A percentile compares a stretch with the other conserved stretches of the same genome.
phyloP scores from a whole-genome alignment of 169 alveolate species.

The Neospora caninum region DNA sequence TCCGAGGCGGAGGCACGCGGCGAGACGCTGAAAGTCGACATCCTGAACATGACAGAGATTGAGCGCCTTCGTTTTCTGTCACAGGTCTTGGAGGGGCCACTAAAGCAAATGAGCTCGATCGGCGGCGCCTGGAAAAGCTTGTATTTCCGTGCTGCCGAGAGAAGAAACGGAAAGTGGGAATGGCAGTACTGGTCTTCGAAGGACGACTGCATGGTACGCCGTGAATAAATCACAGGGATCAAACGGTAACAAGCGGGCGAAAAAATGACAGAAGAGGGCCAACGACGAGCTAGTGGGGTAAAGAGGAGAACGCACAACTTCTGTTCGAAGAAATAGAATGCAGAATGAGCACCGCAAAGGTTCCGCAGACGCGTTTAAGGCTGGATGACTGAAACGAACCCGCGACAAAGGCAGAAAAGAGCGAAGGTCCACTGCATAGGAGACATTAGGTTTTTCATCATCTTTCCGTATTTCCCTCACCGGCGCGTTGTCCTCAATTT shows the following conservation, averaged over 20 bases:
- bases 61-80: slow-evolving; percentile 56
- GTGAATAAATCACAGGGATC: background rate
- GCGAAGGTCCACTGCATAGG: too few species aligned
- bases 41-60: slow-evolving; percentile 53
- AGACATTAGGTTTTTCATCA: too few species aligned
- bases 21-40: slow-evolving; percentile 48
- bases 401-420: too few species aligned
- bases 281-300: background rate
- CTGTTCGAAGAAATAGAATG: background rate
- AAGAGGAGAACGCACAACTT: background rate
- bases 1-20: slow-evolving; percentile 66
- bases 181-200: slow-evolving; percentile 70
- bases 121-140: slow-evolving; percentile 59
- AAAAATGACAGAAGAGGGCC: background rate
- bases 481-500: too few species aligned
- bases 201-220: slow-evolving; percentile 58
- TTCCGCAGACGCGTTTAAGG: background rate
- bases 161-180: slow-evolving; percentile 63
- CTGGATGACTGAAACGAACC: background rate
- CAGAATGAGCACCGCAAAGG: too few species aligned
- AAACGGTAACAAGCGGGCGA: background rate
- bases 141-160: slow-evolving; percentile 62
- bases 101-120: slow-evolving; percentile 37
- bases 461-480: too few species aligned
- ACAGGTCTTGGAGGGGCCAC: slow-evolving; percentile 67